Base-by-base conservation (phyloP, 495 filamentous ascomycete genomes). In the Tuber calosporum region DNA sequence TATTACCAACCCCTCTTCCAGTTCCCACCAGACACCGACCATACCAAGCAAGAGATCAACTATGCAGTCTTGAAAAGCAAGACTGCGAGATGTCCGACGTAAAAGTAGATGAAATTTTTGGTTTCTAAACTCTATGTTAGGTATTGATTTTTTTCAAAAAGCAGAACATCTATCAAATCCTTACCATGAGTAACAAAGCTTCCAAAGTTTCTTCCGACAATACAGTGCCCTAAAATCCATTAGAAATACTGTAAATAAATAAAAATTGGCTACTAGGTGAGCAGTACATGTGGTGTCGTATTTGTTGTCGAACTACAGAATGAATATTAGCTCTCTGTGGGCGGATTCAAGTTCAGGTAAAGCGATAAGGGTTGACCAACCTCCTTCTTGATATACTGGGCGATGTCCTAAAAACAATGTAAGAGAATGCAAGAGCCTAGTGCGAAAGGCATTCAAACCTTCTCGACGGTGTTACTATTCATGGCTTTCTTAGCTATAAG, bases 31-130 rank as follows among this genome's bases (percentile, higher is more conserved):
- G 26, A 62, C 15, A 67, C 37, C 39, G 37, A 66, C 45, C 39
- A n/a, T 30, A 66, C 17, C 48, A 39, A 53, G n/a, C 15, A 26
- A 68, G 38, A n/a, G 69, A 45, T 68, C 37, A n/a, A 36, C 66
- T 82, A 82, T 22, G 80, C 80, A 37, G 95, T 99, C 88, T 99
- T 99, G 89, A 98, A 99, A 71, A 99, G 89, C 66, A 99, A 90
- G 80, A 99, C 97, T 30, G 95, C 95, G 83, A 92, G 97, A 86
- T 97, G 95, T 68, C 95, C 95, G 74, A 98, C 92, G 85, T 98
- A 98, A 87, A 99, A 99, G 86, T 99, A 99, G 82, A 98, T 97
- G 86, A 99, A 99, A 84, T 99, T 95, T 84, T 97, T 97, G 58
- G 95, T 97, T 83, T 99, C 94, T 97, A 85, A 72, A 43, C 39